Evolutionary conservation across 768 basidiomycete species (phyloP), one percentile per base, ranked within the genome.

Genomic region (Tephrocybe sp.): DNA sequence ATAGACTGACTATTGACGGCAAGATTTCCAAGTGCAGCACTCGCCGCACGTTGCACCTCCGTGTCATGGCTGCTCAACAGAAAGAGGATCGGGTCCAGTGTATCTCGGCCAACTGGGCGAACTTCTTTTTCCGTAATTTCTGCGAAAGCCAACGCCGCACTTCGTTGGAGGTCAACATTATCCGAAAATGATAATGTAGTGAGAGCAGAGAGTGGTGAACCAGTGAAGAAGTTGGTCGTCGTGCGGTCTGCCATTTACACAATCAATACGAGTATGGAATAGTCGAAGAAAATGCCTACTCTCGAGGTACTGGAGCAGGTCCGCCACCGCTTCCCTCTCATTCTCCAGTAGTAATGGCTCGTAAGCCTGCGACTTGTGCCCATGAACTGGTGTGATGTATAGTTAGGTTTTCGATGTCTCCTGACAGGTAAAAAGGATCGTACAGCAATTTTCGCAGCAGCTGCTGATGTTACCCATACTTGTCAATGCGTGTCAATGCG

Each of bases 41-140:
- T 93, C 28, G 96, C 96, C 25, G 97, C 97, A 65, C 97, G 84
- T 73, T 99, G 97, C 47, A 99, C 97, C 73, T 99, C 97, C 47
- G 93, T 93, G 71, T 99, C 97, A 70, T 98, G 97, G 65, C 91
- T 94, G 62, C 93, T 90, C 58, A 99, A 81, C 56, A 99, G 84
- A 71, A 97, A 99, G 50, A 98, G 84, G 55, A 99, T 95, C 45
- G 97, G 97, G 71, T 99, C 97, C 61, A 99, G 81, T 17, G 97
- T 99, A 67, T 98, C 97, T 56, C 97, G 81, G 12, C 90, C 93
- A 18, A 99, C 97, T 40, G 91, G 93, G 38, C 95, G 84, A 46
- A 98, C 96, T 72, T 99, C 97, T 74, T 98, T 98, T 76, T 99
- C 97, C 20, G 97, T 99, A 54, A 99, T 99, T 71, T 99, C 97